These are phyloP conservation scores for Phaseolus lunatus DNA, from an alignment of 306 rosid species.

Conservation along the genomic window DNA sequence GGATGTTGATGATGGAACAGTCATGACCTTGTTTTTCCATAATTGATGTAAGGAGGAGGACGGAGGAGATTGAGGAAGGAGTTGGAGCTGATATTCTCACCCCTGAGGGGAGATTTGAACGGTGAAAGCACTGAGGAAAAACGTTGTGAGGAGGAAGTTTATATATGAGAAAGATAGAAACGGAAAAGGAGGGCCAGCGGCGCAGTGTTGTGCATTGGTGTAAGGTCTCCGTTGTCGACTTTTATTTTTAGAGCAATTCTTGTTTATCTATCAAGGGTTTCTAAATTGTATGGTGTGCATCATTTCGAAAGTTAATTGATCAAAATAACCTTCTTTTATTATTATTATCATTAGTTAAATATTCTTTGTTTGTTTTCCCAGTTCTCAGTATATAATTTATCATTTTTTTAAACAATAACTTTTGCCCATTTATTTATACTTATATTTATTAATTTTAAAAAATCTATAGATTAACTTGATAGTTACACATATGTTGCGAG, in stretches of 20 bases:
- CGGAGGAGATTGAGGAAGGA: background rate
- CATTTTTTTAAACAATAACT: too few species aligned
- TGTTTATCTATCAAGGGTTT: background rate
- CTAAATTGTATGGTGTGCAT: background rate
- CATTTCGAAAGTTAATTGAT: background rate
- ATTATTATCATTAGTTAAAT: too few species aligned
- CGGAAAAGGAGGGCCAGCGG: conserved; percentile 14
- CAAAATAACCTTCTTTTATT: too few species aligned
- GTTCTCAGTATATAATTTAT: too few species aligned
- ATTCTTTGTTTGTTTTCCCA: too few species aligned
- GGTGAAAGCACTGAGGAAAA: background rate
- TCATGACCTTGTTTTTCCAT: conserved; percentile 39
- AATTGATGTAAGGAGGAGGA: background rate
- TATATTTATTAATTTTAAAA: too few species aligned
- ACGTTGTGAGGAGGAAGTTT: background rate
- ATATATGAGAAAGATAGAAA: background rate
- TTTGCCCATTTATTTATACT: too few species aligned
- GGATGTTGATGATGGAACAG: background rate
- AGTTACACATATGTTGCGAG: too few species aligned
- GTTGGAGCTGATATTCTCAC: background rate
- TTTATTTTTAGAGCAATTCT: conserved; percentile 31
- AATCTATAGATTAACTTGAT: too few species aligned
- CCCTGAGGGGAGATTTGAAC: conserved; percentile 31
- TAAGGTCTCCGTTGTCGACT: background rate
- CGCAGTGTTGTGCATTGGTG: background rate